A percentile compares a stretch with the other conserved stretches of the same genome.
Conservation (phyloP, 345 rosid species). For the Linum lewisii region DNA sequence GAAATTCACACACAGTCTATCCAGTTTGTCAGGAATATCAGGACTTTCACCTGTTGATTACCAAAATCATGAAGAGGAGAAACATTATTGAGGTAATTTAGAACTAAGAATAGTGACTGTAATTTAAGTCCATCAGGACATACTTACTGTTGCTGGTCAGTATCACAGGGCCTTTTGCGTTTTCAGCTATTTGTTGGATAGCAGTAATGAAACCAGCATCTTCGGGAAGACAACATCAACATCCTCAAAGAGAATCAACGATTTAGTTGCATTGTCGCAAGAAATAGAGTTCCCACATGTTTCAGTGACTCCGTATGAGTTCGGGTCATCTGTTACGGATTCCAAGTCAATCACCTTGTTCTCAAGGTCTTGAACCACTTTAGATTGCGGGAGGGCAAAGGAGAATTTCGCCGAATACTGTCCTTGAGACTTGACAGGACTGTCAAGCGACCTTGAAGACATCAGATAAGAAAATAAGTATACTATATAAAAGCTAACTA, state of each 20-base stretch:
- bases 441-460: constrained; percentile 57
- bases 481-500: background rate
- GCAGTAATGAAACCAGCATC: constrained; percentile 88
- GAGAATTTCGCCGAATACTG: constrained; percentile 18
- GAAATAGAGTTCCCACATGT: constrained; percentile 22
- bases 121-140: constrained; percentile 2
- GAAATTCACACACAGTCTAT: constrained; percentile 55
- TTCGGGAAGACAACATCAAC: constrained; percentile 74
- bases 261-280: constrained; percentile 28
- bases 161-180: constrained; percentile 82
- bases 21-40: constrained; percentile 59
- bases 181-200: constrained; percentile 77
- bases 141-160: constrained; percentile 78
- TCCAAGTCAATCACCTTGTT: constrained; percentile 35
- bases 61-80: constrained; percentile 13
- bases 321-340: constrained; percentile 27
- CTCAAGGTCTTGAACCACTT: constrained; percentile 15
- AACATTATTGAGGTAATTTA: constrained; percentile 1
- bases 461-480: constrained; percentile 14
- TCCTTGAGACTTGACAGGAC: constrained; percentile 25
- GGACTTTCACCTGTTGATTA: constrained; percentile 45
- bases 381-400: constrained; percentile 17
- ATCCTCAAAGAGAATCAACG: constrained; percentile 88
- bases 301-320: constrained; percentile 15
- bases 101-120: constrained; percentile 1